Evolutionary conservation across 2,329 filamentous ascomycete species (phyloP), one percentile per base, ranked within the genome.

Genomic region (Myriosclerotinia duriaeana): DNA sequence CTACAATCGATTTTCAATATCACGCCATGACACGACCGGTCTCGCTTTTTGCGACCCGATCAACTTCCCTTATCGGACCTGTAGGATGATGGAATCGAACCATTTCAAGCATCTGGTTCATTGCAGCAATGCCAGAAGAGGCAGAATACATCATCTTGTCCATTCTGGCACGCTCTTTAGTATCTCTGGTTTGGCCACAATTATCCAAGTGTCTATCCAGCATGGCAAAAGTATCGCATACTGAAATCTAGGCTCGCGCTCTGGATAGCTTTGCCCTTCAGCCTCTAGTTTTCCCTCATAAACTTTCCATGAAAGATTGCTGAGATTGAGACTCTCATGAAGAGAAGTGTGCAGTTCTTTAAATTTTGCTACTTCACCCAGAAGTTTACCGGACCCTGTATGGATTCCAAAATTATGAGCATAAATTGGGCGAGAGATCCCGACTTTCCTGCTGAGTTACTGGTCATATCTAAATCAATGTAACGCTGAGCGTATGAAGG

Each of bases 41-140:
- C 17, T 34, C 40, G 22, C 5, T 6, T 34, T 55, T 50, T 62
- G 9, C 17, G 5, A 61, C 9, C 15, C 61, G 44, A 4, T 59
- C 64, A 20, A 61, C 1, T 15, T 56, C 40, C n/a, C 46, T 17
- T 8, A 30, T 48, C 9, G 15, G 46, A 34, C 30, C 48, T 26
- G 30, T 42, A 44, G 61, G 60, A 9, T 55, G n/a, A 40, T 67
- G 54, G 3, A 66, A 44, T 12, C 65, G 64, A 11, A 68, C 48
- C 30, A 52, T 42, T 8, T 64, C 59, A 42, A 64, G 34, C 38
- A 68, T 64, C 9, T 68, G 59, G 54, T 55, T 50, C 17, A 44
- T 61, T 22, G 60, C 53, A 17, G 60, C 40, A 11, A 66, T 6
- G 15, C 56, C 52, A 17, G 54, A 68, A 11, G 67, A 1, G 4